Evolutionary conservation across 192 early-diverging fungal genomes (phyloP).

Genomic region (Backusella parvicylindrica): DNA sequence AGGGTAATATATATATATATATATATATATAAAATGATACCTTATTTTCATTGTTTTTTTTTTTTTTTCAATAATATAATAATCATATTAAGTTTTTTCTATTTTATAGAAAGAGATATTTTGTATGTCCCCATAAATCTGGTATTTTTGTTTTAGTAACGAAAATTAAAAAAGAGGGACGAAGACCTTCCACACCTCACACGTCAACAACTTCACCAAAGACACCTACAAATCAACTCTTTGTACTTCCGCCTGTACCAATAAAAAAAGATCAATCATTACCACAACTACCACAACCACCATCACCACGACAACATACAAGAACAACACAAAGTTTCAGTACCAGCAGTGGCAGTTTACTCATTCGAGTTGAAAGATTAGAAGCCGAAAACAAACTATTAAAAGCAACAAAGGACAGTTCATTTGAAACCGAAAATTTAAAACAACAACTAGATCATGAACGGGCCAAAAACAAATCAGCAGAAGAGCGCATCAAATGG

Average conservation of each 20-base stretch:
- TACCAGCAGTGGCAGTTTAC: neutral
- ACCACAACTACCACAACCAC: neutral
- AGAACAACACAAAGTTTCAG: neutral
- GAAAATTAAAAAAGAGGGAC: conserved; percentile 32
- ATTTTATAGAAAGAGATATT: conserved; percentile 53
- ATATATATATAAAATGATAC: neutral
- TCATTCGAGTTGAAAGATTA: neutral
- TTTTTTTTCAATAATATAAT: neutral
- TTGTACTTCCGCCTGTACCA: conserved; percentile 7
- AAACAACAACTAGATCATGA: neutral
- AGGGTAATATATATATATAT: conserved; percentile 34
- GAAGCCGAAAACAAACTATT: conserved; percentile 2
- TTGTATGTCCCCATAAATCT: conserved; percentile 59
- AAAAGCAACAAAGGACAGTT: neutral
- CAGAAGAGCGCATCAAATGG: neutral
- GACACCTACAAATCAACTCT: neutral
- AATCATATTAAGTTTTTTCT: neutral
- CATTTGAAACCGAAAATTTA: neutral
- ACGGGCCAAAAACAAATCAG: neutral
- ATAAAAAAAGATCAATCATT: neutral
- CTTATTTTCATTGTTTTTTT: neutral
- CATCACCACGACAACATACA: neutral
- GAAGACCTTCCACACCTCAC: conserved; percentile 6
- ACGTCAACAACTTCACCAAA: neutral
- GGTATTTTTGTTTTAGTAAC: conserved; percentile 70